Evolutionary conservation across 2,329 filamentous ascomycete genomes (phyloP).

Genomic region (Epicoccum sorghinum): DNA sequence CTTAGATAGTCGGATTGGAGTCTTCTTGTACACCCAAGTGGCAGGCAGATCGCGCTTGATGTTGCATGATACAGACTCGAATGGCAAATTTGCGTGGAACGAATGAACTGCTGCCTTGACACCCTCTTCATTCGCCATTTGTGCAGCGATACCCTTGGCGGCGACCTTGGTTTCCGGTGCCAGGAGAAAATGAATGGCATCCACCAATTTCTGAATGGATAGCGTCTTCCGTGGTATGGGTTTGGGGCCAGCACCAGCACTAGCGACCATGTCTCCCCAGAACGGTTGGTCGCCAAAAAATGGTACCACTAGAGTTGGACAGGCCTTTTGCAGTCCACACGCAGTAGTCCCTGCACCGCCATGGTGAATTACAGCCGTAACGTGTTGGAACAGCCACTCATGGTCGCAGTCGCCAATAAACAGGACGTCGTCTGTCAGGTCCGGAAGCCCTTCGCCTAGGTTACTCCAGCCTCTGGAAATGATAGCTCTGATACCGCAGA

Average conservation of each 20-base stretch:
- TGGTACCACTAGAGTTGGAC: constrained; percentile 78
- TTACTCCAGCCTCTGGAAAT: constrained; percentile 61
- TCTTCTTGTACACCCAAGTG: constrained; percentile 30
- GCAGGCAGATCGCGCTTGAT: constrained; percentile 29
- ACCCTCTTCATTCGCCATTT: constrained; percentile 33
- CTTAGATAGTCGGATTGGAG: constrained; percentile 26
- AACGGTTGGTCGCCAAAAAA: constrained; percentile 61
- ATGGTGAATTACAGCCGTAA: constrained; percentile 81
- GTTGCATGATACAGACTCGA: constrained; percentile 32
- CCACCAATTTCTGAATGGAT: constrained; percentile 27
- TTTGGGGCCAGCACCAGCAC: constrained; percentile 35
- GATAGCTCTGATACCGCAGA: constrained; percentile 51
- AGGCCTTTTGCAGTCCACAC: constrained; percentile 75
- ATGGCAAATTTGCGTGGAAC: constrained; percentile 36
- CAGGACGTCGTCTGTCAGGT: constrained; percentile 49
- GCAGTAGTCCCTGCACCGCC: constrained; percentile 88
- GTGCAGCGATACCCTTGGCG: constrained; percentile 26
- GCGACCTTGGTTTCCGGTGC: constrained; percentile 20
- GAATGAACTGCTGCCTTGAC: constrained; percentile 30
- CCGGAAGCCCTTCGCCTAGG: constrained; percentile 14
- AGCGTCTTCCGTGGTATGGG: constrained; percentile 34
- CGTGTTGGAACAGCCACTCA: constrained; percentile 82
- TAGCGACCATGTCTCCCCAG: constrained; percentile 39
- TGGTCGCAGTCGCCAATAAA: constrained; percentile 75
- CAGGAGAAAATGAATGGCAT: constrained; percentile 32